Conservation (phyloP, 2,329 filamentous ascomycete genomes). For the Tolypocladium ophioglossoides region DNA sequence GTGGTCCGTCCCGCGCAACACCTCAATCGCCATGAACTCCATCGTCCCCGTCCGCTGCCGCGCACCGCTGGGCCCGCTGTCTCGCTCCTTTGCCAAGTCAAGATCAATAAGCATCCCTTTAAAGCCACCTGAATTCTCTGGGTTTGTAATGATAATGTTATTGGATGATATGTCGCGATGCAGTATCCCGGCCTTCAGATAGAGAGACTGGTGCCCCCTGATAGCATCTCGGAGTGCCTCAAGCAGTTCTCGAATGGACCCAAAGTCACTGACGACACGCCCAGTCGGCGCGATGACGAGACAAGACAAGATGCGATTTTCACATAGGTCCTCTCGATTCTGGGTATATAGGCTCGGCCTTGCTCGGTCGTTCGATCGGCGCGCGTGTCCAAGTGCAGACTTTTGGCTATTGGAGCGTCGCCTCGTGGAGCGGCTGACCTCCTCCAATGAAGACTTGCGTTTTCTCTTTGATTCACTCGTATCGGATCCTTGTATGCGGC, state of each 20-base stretch:
- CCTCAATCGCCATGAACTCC: constrained; percentile 21
- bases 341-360: constrained; percentile 1
- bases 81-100: constrained; percentile 7
- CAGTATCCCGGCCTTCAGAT: neutral
- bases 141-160: neutral
- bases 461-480: neutral
- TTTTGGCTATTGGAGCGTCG: constrained; percentile 2
- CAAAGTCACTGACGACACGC: constrained; percentile 3
- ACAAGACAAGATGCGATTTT: constrained; percentile 3
- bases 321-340: neutral
- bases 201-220: constrained; percentile 3
- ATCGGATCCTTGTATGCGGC: too few species aligned
- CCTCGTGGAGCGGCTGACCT: neutral
- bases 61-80: constrained; percentile 9
- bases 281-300: constrained; percentile 5
- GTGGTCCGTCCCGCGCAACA: constrained; percentile 17
- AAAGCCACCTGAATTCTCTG: constrained; percentile 5
- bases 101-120: constrained; percentile 15
- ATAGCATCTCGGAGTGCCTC: constrained; percentile 4
- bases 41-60: constrained; percentile 16
- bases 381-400: neutral
- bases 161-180: neutral
- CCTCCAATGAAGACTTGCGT: neutral
- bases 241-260: neutral
- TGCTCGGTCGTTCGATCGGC: neutral